Conservation (phyloP, 345 rosid species). For the Excoecaria cochinchinensis region DNA sequence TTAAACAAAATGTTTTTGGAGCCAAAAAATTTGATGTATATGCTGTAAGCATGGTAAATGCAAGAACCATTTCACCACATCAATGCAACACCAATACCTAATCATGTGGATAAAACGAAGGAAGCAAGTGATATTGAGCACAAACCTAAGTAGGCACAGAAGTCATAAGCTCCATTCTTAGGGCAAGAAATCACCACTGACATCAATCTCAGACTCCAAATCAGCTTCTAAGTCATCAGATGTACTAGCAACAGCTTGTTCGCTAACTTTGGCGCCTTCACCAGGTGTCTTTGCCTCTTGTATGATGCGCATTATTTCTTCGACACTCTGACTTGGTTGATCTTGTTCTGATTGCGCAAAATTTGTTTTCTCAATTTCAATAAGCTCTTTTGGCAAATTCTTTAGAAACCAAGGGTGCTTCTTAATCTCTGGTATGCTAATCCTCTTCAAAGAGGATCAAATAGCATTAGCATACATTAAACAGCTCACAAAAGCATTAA, state of each 20-base stretch:
- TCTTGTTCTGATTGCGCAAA: conserved; percentile 24
- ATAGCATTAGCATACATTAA: not conserved
- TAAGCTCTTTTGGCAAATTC: conserved; percentile 55
- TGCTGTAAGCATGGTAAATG: not conserved
- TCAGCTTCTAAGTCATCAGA: conserved; percentile 48
- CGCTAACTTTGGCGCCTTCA: conserved; percentile 17
- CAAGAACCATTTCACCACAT: too few relatives aligned
- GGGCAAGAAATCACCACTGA: conserved; percentile 38
- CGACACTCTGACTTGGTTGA: conserved; percentile 40
- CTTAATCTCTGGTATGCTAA: conserved; percentile 62
- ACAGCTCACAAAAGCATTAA: not conserved
- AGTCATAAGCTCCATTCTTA: conserved; percentile 13
- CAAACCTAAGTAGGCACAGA: not conserved
- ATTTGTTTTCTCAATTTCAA: conserved; percentile 52
- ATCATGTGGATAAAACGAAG: too few relatives aligned
- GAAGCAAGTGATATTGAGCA: too few relatives aligned
- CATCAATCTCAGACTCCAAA: conserved; percentile 54
- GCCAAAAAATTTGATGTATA: not conserved
- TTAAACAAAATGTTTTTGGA: not conserved
- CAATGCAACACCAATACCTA: too few relatives aligned
- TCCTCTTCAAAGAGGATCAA: conserved; percentile 42
- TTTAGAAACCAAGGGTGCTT: conserved; percentile 67
- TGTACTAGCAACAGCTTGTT: conserved; percentile 17
- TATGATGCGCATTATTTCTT: conserved; percentile 39
- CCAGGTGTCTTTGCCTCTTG: conserved; percentile 28